Conservation (phyloP, 1,284 basidiomycete genomes). For the Tylopilus sp. region DNA sequence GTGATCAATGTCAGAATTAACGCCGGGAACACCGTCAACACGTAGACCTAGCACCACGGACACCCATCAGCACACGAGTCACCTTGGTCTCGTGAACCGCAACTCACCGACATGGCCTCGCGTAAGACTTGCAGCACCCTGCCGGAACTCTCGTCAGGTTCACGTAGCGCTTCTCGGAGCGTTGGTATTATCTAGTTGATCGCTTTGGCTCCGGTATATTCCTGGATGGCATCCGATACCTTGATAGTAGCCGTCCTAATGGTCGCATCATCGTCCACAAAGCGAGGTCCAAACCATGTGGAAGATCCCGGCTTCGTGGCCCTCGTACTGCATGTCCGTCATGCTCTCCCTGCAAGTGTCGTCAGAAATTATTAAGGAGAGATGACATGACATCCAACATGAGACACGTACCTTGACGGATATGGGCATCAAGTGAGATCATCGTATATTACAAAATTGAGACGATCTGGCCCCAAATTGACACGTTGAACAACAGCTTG, state of each 20-base stretch:
- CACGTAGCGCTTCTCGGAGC: slow-evolving; percentile 90
- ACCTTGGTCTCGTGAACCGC: not conserved
- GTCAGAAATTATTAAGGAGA: slow-evolving; percentile 7
- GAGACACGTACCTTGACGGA: slow-evolving; percentile 91
- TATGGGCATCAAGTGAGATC: slow-evolving; percentile 77
- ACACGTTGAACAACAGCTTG: slow-evolving; percentile 90
- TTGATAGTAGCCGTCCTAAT: slow-evolving; percentile 95
- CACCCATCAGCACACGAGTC: not conserved
- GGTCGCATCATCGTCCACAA: slow-evolving; percentile 85
- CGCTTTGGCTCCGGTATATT: slow-evolving; percentile 89
- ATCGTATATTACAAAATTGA: slow-evolving; percentile 80
- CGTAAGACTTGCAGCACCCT: slow-evolving; percentile 95
- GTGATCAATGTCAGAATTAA: slow-evolving; percentile 94
- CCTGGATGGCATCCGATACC: slow-evolving; percentile 95
- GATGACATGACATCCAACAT: slow-evolving; percentile 56
- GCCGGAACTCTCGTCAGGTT: slow-evolving; percentile 91
- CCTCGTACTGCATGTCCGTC: slow-evolving; percentile 88
- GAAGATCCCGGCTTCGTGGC: slow-evolving; percentile 93
- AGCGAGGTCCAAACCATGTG: slow-evolving; percentile 87
- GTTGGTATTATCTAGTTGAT: slow-evolving; percentile 99
- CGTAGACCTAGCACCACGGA: slow-evolving; percentile 73
- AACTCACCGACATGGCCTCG: slow-evolving; percentile 92
- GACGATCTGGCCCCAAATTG: slow-evolving; percentile 86
- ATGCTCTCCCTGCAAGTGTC: slow-evolving; percentile 76
- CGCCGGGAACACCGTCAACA: slow-evolving; percentile 97